Conservation (phyloP, 805 yeast genomes). For the Lachancea dasiensis region DNA sequence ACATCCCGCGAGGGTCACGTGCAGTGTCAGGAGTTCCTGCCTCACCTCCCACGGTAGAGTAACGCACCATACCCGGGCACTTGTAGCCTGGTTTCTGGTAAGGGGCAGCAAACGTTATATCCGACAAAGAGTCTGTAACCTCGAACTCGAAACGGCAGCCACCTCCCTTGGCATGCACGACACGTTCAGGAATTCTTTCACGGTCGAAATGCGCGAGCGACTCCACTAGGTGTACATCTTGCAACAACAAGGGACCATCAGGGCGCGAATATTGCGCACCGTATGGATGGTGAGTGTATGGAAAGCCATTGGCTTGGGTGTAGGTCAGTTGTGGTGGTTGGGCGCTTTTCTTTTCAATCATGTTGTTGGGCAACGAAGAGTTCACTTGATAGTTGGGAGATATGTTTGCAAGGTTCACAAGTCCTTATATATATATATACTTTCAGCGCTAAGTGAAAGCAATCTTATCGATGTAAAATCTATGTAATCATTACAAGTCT, state of each 20-base stretch:
- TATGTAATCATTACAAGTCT: too few species aligned
- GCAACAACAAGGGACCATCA: constrained; percentile 52
- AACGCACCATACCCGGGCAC: constrained; percentile 45
- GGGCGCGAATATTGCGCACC: constrained; percentile 50
- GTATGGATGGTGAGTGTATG: constrained; percentile 46
- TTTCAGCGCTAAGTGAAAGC: too few species aligned
- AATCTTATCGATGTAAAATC: too few species aligned
- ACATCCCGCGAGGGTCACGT: constrained; percentile 66
- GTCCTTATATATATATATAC: too few species aligned
- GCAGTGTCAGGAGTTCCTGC: constrained; percentile 59
- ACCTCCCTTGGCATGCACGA: constrained; percentile 62
- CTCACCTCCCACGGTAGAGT: constrained; percentile 70
- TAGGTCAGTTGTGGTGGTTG: constrained; percentile 16
- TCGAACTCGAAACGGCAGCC: constrained; percentile 58
- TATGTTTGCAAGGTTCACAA: too few species aligned
- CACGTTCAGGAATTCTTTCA: constrained; percentile 62
- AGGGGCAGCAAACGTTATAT: constrained; percentile 41
- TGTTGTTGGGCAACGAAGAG: too few species aligned
- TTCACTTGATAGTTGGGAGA: too few species aligned
- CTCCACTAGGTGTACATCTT: constrained; percentile 54
- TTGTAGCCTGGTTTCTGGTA: constrained; percentile 39
- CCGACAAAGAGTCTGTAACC: constrained; percentile 51
- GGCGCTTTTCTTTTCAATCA: constrained; percentile 9
- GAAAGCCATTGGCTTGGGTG: constrained; percentile 50
- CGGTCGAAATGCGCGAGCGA: constrained; percentile 54